phyloP scores from a whole-genome alignment of 768 basidiomycete genomes.

The Lyophyllum decastes region DNA sequence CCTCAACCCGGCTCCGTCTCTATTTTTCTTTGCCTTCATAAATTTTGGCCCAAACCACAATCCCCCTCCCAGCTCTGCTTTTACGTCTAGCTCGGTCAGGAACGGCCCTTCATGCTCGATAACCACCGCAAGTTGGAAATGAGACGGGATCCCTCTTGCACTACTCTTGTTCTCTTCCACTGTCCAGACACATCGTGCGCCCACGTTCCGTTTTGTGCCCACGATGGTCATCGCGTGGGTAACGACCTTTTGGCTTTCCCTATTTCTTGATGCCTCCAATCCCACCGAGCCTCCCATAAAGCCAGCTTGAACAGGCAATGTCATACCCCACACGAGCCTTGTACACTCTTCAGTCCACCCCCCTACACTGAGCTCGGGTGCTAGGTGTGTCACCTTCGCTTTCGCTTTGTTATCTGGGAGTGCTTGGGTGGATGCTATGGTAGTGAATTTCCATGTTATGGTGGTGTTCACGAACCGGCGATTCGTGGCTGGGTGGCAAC shows the following conservation, averaged over 20 bases:
- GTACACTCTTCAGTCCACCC: conserved; percentile 15
- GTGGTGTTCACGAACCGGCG: conserved; percentile 1
- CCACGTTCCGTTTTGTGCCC: conserved; percentile 4
- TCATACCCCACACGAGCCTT: conserved; percentile 5
- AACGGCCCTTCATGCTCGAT: conserved; percentile 13
- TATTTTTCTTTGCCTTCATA: conserved; percentile 2
- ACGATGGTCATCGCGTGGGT: conserved; percentile 13
- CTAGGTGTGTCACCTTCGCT: conserved; percentile 6
- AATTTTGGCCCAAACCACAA: background rate
- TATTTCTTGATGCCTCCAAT: conserved; percentile 6
- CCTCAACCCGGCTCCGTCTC: background rate
- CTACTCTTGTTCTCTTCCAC: conserved; percentile 14
- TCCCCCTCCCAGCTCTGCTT: conserved; percentile 9
- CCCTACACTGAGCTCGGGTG: conserved; percentile 11
- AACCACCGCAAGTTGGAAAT: conserved; percentile 13
- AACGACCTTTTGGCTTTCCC: conserved; percentile 6
- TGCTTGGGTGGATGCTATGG: background rate
- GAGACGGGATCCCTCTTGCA: conserved; percentile 12
- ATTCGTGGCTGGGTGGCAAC: background rate
- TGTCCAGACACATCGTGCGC: conserved; percentile 11
- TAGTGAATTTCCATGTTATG: background rate
- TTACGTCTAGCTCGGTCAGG: conserved; percentile 10
- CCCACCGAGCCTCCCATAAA: conserved; percentile 9
- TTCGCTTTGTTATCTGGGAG: background rate
- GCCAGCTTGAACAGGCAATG: conserved; percentile 7